Evolutionary conservation across 768 basidiomycete species (phyloP), one percentile per base, ranked within the genome.

Genomic region (Lactarius sp.): DNA sequence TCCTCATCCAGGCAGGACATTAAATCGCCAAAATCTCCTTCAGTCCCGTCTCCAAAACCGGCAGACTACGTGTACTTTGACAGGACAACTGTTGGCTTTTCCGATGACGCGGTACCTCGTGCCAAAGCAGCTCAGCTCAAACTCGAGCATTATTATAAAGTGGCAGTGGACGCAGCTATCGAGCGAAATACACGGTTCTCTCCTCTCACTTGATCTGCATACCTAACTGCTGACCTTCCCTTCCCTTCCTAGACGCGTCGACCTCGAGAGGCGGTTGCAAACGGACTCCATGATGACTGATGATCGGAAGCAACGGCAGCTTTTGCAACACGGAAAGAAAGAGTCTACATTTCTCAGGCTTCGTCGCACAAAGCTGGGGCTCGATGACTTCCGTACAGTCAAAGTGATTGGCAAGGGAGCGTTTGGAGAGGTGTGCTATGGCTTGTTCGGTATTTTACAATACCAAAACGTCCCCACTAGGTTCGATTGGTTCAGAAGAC

Each of bases 391-490:
- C 77, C 80, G 88, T 68, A 98, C 96, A 4, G 93, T 99, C 70
- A 98, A 98, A 74, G 94, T 99, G 52, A 99, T 99, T 69, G 97
- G 97, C 22, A 98, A 97, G 76, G 97, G 97, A 66, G 97, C 97
- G 18, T 99, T 99, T 71, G 95, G 97, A 73, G 96, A 99, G 79
- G 94, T 92, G 70, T 44, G 83, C 74, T 16, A 20, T 13, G 33
- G 42, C 51, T 16, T 50, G 16, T 14, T 33, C 46, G 18, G 51
- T 20, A 10, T 34, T 31, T 31, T 34, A 41, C 33, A 12, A 49
- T 58, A 13, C 50, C n/a, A 41, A 46, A 10, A 52, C 41, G 42
- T 52, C 62, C 13, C 41, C 60, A 39, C 20, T 60, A 94, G 77
- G 95, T 99, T 56, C 85, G 97, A 50, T 81, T 99, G 37, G 95